These are phyloP conservation scores for Phytophthora boehmeriae DNA, from an alignment of 352 stramenopile species.

Conservation along the genomic window DNA sequence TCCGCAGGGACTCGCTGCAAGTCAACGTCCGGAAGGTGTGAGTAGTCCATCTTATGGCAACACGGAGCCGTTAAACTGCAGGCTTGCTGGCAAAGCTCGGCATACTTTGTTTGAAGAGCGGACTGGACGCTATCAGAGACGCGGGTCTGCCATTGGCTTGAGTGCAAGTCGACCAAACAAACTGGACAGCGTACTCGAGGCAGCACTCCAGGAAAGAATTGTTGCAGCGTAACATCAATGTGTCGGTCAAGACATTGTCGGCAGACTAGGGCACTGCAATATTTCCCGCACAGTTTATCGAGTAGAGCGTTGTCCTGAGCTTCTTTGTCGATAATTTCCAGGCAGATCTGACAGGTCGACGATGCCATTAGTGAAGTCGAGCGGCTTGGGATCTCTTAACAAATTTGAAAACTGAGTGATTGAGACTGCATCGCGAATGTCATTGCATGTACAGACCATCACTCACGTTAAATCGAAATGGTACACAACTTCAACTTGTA, in stretches of 20 bases:
- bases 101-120: conserved; percentile 15
- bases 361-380: too few relatives aligned
- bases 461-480: not conserved
- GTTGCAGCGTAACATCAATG: conserved; percentile 27
- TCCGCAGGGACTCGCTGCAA: not conserved
- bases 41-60: conserved; percentile 42
- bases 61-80: conserved; percentile 33
- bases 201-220: conserved; percentile 35
- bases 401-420: too few relatives aligned
- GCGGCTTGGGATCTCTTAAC: too few relatives aligned
- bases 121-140: not conserved
- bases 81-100: conserved; percentile 28
- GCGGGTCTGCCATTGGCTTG: conserved; percentile 20
- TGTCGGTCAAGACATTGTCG: conserved; percentile 23
- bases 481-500: not conserved
- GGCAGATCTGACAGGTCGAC: conserved; percentile 43
- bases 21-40: conserved; percentile 33
- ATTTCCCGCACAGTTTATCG: conserved; percentile 15
- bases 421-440: too few relatives aligned
- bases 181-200: conserved; percentile 37
- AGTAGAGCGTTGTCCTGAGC: conserved; percentile 1
- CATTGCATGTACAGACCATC: too few relatives aligned
- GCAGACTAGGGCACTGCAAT: conserved; percentile 30
- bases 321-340: conserved; percentile 24
- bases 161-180: conserved; percentile 23